Percentiles rank a stretch among this genome's conserved stretches.
Evolutionary conservation across 371 early-diverging fungal genomes (phyloP).

Genomic region (Blastocladiella emersonii): DNA sequence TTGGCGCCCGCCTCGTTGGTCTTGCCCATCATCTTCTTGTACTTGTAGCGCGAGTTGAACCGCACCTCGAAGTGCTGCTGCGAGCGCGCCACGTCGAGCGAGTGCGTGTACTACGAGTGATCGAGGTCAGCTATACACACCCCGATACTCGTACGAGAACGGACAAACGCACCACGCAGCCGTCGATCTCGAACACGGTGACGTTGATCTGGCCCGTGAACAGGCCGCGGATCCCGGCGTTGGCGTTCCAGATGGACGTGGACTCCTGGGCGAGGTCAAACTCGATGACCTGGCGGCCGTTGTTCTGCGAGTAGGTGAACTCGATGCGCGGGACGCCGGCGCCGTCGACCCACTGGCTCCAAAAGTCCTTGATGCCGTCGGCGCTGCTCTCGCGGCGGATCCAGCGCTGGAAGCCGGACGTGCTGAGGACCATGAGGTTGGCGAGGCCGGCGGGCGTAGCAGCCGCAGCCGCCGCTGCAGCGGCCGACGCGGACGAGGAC

Average conservation of each 20-base stretch:
- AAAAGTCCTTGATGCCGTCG: background rate
- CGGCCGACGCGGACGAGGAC: background rate
- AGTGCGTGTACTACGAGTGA: background rate
- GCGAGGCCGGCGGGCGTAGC: background rate
- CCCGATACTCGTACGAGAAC: background rate
- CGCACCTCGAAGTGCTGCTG: constrained; percentile 1
- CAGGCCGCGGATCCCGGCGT: background rate
- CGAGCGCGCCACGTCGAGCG: background rate
- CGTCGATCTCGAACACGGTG: background rate
- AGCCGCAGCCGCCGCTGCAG: too few relatives aligned
- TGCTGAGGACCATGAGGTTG: background rate
- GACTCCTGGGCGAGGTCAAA: constrained; percentile 1
- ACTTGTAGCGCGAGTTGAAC: background rate
- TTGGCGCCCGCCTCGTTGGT: background rate
- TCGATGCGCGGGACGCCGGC: constrained; percentile 1
- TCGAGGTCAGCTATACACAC: too few relatives aligned
- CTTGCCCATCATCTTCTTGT: background rate
- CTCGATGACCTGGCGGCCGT: background rate
- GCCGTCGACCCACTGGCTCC: background rate
- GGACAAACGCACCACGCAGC: background rate
- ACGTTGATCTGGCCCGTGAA: background rate
- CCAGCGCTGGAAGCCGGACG: background rate
- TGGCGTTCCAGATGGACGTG: background rate
- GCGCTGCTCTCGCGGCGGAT: background rate
- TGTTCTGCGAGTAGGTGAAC: background rate